Base-by-base conservation (phyloP, 1,284 basidiomycete species). In the Xerocomus minutiporus region DNA sequence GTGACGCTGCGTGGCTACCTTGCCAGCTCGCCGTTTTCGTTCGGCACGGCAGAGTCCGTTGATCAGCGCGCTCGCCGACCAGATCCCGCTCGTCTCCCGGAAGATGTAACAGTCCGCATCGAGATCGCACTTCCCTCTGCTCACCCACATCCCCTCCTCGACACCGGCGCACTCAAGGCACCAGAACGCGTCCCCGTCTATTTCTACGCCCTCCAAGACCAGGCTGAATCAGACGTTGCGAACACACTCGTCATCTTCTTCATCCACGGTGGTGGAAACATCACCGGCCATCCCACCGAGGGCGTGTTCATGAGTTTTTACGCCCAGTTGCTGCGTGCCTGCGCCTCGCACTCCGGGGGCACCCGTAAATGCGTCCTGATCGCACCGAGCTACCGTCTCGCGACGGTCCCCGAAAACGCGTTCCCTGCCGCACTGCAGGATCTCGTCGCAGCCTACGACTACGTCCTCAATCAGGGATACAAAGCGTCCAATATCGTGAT, bases 321-420 rank as follows among this genome's bases (percentile, higher is more conserved):
- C 15, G 44, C 48, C 2, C 15, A 38, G 17, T 23, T 62, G 31
- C 58, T 61, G 25, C 48, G 31, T 8, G 35, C 50, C 20, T 8
- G 38, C n/a, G 41, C 47, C 2, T 34, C 34, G n/a, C 23, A 15
- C 11, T 23, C 29, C 7, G 43, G 12, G 17, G 17, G 40, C n/a
- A 25, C 49, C 6, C 23, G 34, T 8, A 55, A 52, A 5, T 53
- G 45, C 28, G 44, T 57, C 9, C 52, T 65, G 23, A 2, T 56
- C 31, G 61, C 66, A 1, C 59, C 65, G 2, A 55, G 54, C 34
- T 66, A 66, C 32, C 55, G 65, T 9, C 57, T 69, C 15, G 59
- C 63, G 6, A 61, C 61, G 2, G 44, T 53, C 31, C 54, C 61
- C 0, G 54, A 66, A 25, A 68, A 68, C 15, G 9, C 52, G 0